Percentiles rank a stretch among this genome's conserved stretches.
Conservation (phyloP, 1,139 yeast genomes). For the Arxiozyma bovina region DNA sequence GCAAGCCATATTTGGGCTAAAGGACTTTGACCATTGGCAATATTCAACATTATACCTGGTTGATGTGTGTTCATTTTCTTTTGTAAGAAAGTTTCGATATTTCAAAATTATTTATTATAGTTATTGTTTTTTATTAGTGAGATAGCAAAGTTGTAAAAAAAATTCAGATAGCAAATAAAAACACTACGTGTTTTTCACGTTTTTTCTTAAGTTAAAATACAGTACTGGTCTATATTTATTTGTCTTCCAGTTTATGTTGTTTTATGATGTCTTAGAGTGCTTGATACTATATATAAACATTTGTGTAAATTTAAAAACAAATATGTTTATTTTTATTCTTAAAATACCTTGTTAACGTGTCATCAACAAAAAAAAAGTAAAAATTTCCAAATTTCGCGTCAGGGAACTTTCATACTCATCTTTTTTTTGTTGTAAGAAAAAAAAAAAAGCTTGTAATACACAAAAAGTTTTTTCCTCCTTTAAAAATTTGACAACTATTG, state of each 20-base stretch:
- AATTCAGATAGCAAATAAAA: background rate
- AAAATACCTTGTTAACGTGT: background rate
- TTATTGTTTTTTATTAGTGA: background rate
- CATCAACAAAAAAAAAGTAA: background rate
- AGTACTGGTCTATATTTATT: background rate
- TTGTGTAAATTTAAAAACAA: too few species aligned
- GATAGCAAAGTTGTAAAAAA: background rate
- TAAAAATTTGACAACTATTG: too few species aligned
- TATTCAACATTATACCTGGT: slow-evolving; percentile 13
- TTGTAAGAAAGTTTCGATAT: background rate
- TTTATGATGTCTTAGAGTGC: too few species aligned
- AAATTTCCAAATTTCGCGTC: background rate
- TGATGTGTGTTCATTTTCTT: slow-evolving; percentile 4
- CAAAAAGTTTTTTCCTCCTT: too few species aligned
- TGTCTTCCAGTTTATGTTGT: background rate
- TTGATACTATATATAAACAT: too few species aligned
- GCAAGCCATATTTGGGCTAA: slow-evolving; percentile 91
- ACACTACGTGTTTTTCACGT: background rate
- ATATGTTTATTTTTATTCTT: too few species aligned
- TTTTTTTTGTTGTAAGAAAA: background rate
- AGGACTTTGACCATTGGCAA: slow-evolving; percentile 59
- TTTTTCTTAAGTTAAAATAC: too few species aligned
- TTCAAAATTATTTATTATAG: background rate
- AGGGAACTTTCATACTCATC: background rate
- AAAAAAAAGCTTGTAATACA: background rate